A percentile compares a stretch with the other conserved stretches of the same genome.
phyloP scores from a whole-genome alignment of 371 early-diverging fungal species.

The Mortierella sp. region DNA sequence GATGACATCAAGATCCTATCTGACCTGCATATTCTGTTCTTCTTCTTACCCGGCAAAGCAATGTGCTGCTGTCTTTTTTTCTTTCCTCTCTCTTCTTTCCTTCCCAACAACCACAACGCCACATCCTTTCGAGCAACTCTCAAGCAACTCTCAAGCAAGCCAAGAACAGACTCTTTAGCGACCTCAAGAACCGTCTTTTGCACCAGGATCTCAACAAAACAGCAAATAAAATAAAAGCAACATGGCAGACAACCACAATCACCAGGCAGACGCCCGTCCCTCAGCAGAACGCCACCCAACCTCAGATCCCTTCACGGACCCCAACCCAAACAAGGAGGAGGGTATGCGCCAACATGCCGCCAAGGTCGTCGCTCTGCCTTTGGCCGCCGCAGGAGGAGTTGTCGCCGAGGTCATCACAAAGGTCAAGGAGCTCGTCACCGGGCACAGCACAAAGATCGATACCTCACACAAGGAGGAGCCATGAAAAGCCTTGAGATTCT shows the following conservation, averaged over 20 bases:
- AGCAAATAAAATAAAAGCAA: background rate
- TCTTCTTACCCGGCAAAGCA: background rate
- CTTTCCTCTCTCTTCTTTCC: background rate
- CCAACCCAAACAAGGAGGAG: slow-evolving; percentile 31
- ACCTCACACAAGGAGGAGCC: slow-evolving; percentile 32
- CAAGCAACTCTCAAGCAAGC: background rate
- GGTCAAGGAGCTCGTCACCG: slow-evolving; percentile 44
- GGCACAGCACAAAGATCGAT: slow-evolving; percentile 40
- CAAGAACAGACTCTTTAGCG: background rate
- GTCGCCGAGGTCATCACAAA: slow-evolving; percentile 39
- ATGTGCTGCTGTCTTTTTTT: background rate
- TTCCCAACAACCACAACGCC: too few relatives aligned
- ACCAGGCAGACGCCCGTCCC: slow-evolving; percentile 15
- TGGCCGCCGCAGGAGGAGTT: slow-evolving; percentile 52
- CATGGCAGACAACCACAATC: slow-evolving; percentile 5
- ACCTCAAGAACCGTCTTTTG: background rate
- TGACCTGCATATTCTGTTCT: background rate
- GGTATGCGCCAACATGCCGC: slow-evolving; percentile 37
- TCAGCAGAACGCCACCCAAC: slow-evolving; percentile 30
- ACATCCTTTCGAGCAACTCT: background rate
- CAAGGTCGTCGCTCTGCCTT: slow-evolving; percentile 34
- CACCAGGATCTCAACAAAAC: background rate
- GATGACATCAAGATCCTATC: background rate
- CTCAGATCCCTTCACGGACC: slow-evolving; percentile 52
- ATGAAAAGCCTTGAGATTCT: background rate